Conservation (phyloP, 2,329 filamentous ascomycete species). For the Sporothrix brunneoviolacea region DNA sequence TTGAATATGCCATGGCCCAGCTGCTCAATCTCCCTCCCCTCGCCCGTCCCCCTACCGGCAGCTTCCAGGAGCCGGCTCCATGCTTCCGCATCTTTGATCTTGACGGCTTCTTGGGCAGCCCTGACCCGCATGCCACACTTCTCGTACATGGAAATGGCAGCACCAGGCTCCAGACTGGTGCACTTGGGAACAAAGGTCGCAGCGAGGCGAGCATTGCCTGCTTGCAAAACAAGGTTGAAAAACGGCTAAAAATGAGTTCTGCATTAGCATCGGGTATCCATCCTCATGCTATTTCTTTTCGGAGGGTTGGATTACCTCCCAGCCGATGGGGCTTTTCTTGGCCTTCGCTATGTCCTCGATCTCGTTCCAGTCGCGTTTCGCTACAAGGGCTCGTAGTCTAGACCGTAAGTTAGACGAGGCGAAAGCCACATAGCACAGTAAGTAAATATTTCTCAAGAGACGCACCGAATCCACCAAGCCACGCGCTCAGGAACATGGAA, state of each 20-base stretch:
- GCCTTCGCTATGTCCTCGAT: slow-evolving; percentile 76
- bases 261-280: too few relatives aligned
- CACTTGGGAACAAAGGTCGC: slow-evolving; percentile 84
- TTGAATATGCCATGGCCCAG: slow-evolving; percentile 57
- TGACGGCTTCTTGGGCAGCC: slow-evolving; percentile 86
- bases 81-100: slow-evolving; percentile 68
- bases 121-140: slow-evolving; percentile 87
- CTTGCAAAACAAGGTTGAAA: slow-evolving; percentile 80
- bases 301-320: slow-evolving; percentile 76
- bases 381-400: slow-evolving; percentile 78
- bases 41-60: slow-evolving; percentile 60
- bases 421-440: background rate
- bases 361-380: slow-evolving; percentile 85
- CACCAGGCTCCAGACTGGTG: slow-evolving; percentile 58
- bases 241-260: slow-evolving; percentile 57
- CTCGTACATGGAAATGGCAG: slow-evolving; percentile 85
- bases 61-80: slow-evolving; percentile 68
- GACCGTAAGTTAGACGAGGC: background rate
- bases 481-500: slow-evolving; percentile 92
- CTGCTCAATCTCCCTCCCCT: slow-evolving; percentile 74
- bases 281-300: slow-evolving; percentile 13
- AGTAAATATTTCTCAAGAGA: background rate
- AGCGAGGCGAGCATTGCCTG: slow-evolving; percentile 84
- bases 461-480: slow-evolving; percentile 72
- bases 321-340: slow-evolving; percentile 87